A percentile compares a stretch with the other conserved stretches of the same genome.
Evolutionary conservation across 306 rosid genomes (phyloP).

Genomic region (Quercus agrifolia): DNA sequence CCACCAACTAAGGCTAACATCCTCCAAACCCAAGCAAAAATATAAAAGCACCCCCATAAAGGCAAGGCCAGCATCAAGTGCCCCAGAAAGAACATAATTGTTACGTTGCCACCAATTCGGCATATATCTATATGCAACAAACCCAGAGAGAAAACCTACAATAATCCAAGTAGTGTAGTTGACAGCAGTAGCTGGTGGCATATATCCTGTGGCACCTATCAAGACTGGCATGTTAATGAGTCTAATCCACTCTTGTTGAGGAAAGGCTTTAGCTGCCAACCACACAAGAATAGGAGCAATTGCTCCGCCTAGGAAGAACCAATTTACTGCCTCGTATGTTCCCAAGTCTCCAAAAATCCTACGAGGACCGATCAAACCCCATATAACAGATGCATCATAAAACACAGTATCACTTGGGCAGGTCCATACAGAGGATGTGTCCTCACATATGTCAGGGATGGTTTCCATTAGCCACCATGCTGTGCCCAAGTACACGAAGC

Average conservation of each 20-base stretch:
- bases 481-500: conserved; percentile 58
- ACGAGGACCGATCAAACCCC: conserved; percentile 87
- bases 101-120: conserved; percentile 81
- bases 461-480: conserved; percentile 97
- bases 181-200: conserved; percentile 91
- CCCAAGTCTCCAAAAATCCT: conserved; percentile 79
- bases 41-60: conserved; percentile 87
- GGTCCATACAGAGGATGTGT: conserved; percentile 76
- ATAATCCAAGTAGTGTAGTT: conserved; percentile 76
- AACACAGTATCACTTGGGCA: conserved; percentile 82
- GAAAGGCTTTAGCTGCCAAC: conserved; percentile 55
- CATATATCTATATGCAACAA: conserved; percentile 57
- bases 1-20: conserved; percentile 65
- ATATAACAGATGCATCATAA: conserved; percentile 88
- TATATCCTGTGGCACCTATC: conserved; percentile 64
- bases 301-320: conserved; percentile 84
- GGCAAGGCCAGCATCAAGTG: conserved; percentile 87
- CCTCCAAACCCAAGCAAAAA: conserved; percentile 58
- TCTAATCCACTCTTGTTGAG: conserved; percentile 73
- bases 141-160: conserved; percentile 66
- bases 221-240: conserved; percentile 80
- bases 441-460: conserved; percentile 77
- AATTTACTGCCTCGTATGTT: conserved; percentile 49
- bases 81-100: conserved; percentile 84
- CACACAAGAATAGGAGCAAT: conserved; percentile 68